Conservation (phyloP, 441 rosid species). For the Rhodomyrtus psidioides region DNA sequence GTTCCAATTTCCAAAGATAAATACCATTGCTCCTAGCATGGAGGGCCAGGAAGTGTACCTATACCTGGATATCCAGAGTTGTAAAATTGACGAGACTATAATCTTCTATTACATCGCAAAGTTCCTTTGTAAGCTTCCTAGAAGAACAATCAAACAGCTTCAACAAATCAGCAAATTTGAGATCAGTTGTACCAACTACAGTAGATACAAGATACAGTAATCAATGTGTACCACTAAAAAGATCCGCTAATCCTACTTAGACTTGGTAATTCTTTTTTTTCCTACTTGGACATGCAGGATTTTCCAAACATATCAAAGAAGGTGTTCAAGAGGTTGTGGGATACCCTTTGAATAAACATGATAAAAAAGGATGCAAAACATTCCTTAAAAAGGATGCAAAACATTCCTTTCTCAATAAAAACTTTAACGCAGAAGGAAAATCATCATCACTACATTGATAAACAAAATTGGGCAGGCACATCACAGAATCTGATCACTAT, state of each 20-base stretch:
- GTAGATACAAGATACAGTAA: background rate
- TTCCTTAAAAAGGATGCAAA: too few species aligned
- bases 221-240: background rate
- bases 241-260: background rate
- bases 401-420: too few species aligned
- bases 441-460: background rate
- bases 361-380: background rate
- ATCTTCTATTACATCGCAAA: constrained; percentile 72
- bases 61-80: constrained; percentile 87
- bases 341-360: background rate
- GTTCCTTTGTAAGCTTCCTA: constrained; percentile 79
- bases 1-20: background rate
- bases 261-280: background rate
- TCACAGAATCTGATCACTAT: background rate
- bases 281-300: background rate
- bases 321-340: background rate
- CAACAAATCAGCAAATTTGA: background rate
- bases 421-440: background rate
- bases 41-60: background rate
- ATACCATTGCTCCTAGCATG: background rate
- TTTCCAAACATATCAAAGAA: background rate
- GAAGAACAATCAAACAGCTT: background rate
- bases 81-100: constrained; percentile 69
- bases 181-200: background rate
- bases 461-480: background rate